Conservation (phyloP, 495 filamentous ascomycete species). For the Cladorrhinum samala region DNA sequence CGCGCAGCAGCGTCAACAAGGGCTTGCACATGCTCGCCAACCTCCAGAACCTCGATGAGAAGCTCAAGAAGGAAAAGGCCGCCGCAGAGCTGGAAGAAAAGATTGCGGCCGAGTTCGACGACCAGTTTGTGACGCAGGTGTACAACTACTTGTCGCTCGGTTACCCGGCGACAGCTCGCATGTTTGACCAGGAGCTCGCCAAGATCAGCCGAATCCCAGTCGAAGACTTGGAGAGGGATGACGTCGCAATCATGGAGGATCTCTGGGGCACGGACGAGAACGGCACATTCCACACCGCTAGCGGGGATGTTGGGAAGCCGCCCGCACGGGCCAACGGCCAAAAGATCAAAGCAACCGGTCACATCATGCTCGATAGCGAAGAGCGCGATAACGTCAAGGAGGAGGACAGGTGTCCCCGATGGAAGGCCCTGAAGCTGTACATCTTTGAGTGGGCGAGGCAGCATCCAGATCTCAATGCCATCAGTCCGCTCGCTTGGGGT, state of each 20-base stretch:
- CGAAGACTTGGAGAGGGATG: slow-evolving; percentile 63
- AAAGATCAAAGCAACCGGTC: slow-evolving; percentile 21
- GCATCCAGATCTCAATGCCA: slow-evolving; percentile 55
- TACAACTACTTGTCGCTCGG: slow-evolving; percentile 94
- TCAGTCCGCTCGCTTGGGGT: slow-evolving; percentile 61
- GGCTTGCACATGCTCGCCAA: slow-evolving; percentile 43
- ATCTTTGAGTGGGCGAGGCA: slow-evolving; percentile 81
- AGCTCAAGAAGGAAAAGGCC: slow-evolving; percentile 42
- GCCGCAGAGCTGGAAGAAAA: slow-evolving; percentile 44
- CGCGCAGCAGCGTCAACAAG: slow-evolving; percentile 27
- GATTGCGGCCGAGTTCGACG: slow-evolving; percentile 63
- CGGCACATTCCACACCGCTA: slow-evolving; percentile 24
- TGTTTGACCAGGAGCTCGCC: slow-evolving; percentile 75
- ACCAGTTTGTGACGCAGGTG: slow-evolving; percentile 86
- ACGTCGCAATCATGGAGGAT: slow-evolving; percentile 55
- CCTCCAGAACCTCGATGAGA: slow-evolving; percentile 43
- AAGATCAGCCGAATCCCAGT: slow-evolving; percentile 65
- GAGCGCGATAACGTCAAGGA: slow-evolving; percentile 31
- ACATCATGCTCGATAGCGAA: slow-evolving; percentile 34
- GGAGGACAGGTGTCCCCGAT: slow-evolving; percentile 52
- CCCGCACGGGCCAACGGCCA: slow-evolving; percentile 9
- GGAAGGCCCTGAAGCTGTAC: slow-evolving; percentile 75
- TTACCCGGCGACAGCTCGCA: slow-evolving; percentile 74
- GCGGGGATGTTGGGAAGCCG: slow-evolving; percentile 6
- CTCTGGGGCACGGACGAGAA: slow-evolving; percentile 41